Conservation (phyloP, 2,329 filamentous ascomycete genomes). For the Trichoderma sp. region DNA sequence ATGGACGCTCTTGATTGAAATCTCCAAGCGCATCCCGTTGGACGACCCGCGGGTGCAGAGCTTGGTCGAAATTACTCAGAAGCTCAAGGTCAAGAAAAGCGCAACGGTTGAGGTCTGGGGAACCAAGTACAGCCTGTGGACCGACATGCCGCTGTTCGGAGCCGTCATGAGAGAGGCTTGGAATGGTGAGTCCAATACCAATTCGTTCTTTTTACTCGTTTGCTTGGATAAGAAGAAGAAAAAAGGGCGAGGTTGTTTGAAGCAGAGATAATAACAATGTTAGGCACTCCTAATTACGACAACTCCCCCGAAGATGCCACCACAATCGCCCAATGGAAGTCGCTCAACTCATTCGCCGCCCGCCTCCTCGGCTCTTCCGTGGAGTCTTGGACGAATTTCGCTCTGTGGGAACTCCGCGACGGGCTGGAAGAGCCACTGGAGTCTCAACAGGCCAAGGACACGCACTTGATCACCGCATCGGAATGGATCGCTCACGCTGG, state of each 20-base stretch:
- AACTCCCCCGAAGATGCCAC: conserved; percentile 30
- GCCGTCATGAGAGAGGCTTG: conserved; percentile 36
- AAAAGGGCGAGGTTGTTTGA: not conserved
- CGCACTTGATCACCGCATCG: conserved; percentile 30
- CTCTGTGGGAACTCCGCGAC: conserved; percentile 36
- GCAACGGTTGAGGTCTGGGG: conserved; percentile 36
- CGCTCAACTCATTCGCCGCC: conserved; percentile 40
- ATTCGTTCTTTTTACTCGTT: not conserved
- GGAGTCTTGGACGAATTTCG: conserved; percentile 34
- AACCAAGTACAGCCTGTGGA: conserved; percentile 33
- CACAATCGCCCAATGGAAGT: conserved; percentile 34
- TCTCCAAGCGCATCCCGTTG: conserved; percentile 33
- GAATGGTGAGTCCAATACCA: conserved; percentile 33
- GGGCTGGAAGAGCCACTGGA: conserved; percentile 35
- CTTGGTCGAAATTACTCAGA: conserved; percentile 30
- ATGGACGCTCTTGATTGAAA: conserved; percentile 34
- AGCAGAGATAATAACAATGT: not conserved
- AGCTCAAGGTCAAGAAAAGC: conserved; percentile 31
- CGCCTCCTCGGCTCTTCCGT: conserved; percentile 33
- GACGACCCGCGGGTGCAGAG: conserved; percentile 33
- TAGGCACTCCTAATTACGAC: conserved; percentile 33
- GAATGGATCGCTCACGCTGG: conserved; percentile 39
- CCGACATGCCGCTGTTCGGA: conserved; percentile 37
- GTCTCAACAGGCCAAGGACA: conserved; percentile 28
- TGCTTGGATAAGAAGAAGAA: not conserved